Percentiles rank a stretch among this genome's conserved stretches.
Evolutionary conservation across 495 filamentous ascomycete species (phyloP).

Genomic region (Pyronema omphalodes): DNA sequence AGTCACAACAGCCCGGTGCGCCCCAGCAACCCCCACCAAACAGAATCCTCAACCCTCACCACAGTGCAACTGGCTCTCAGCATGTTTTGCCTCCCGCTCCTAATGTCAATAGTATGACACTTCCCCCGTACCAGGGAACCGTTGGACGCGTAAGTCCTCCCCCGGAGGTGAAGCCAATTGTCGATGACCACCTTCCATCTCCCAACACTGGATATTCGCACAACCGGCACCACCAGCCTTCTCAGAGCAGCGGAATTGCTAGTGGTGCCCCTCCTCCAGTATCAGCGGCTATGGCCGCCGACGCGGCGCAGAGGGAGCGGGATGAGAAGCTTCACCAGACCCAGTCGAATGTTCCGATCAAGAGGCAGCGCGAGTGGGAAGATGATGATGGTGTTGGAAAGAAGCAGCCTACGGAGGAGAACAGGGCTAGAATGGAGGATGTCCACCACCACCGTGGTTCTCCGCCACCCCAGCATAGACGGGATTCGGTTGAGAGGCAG

Average conservation of each 20-base stretch:
- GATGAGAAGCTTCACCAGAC: conserved; percentile 37
- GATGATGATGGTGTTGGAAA: conserved; percentile 50
- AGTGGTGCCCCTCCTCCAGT: conserved; percentile 56
- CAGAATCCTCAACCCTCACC: conserved; percentile 49
- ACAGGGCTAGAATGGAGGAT: conserved; percentile 68
- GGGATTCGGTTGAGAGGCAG: conserved; percentile 60
- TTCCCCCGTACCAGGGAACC: conserved; percentile 25
- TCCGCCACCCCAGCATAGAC: conserved; percentile 48
- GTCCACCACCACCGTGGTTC: conserved; percentile 57
- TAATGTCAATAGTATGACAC: conserved; percentile 30
- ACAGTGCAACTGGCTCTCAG: conserved; percentile 20
- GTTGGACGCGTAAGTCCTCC: conserved; percentile 45
- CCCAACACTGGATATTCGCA: conserved; percentile 67
- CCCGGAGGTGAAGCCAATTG: conserved; percentile 66
- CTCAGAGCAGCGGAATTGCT: conserved; percentile 53
- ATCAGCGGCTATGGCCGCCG: conserved; percentile 52
- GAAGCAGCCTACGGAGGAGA: conserved; percentile 78
- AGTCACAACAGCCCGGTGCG: conserved; percentile 26
- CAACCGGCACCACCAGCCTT: conserved; percentile 43
- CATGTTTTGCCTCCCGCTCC: conserved; percentile 35
- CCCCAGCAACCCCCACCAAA: conserved; percentile 27
- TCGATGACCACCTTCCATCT: conserved; percentile 70
- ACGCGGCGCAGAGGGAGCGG: conserved; percentile 62
- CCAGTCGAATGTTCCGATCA: conserved; percentile 41
- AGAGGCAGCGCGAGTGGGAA: conserved; percentile 81